A percentile compares a stretch with the other conserved stretches of the same genome.
These are phyloP conservation scores for Paracoccidioides brasiliensis DNA, from an alignment of 2,329 filamentous ascomycete genomes.

Conservation along the genomic window DNA sequence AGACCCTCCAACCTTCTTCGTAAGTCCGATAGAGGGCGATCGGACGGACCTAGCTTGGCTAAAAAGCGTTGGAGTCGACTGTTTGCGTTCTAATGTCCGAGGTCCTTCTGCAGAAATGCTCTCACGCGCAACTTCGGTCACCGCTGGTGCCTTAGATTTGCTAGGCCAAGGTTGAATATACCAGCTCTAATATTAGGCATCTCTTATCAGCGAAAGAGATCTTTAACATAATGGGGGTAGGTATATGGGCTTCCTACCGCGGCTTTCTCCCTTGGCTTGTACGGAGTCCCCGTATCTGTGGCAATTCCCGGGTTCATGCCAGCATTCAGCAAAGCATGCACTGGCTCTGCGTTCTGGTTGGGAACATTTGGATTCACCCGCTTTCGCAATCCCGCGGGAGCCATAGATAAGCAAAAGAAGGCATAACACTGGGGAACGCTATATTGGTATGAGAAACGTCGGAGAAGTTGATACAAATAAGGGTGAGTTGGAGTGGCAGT, in stretches of 20 bases:
- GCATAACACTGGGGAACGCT: constrained; percentile 21
- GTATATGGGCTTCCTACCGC: constrained; percentile 17
- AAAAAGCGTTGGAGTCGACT: constrained; percentile 15
- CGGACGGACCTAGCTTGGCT: constrained; percentile 27
- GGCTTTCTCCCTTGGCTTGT: constrained; percentile 14
- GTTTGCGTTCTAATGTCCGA: constrained; percentile 22
- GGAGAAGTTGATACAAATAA: background rate
- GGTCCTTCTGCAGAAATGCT: constrained; percentile 34
- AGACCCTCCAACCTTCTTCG: constrained; percentile 27
- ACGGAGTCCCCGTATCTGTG: constrained; percentile 6
- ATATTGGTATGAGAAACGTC: background rate
- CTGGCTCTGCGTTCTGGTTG: constrained; percentile 18
- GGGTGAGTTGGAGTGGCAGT: background rate
- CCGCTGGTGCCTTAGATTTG: constrained; percentile 33
- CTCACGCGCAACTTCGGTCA: constrained; percentile 38
- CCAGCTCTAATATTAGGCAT: constrained; percentile 24
- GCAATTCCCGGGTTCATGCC: constrained; percentile 12
- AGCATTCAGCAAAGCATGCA: background rate
- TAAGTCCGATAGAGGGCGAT: constrained; percentile 18
- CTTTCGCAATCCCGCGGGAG: constrained; percentile 31
- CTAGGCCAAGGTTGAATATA: constrained; percentile 35
- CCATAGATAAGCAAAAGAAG: constrained; percentile 21
- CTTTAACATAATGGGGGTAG: background rate
- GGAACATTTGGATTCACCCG: constrained; percentile 30
- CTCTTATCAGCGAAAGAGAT: background rate